Base-by-base conservation (phyloP, 2,329 filamentous ascomycete species). In the Eutypella sp. region DNA sequence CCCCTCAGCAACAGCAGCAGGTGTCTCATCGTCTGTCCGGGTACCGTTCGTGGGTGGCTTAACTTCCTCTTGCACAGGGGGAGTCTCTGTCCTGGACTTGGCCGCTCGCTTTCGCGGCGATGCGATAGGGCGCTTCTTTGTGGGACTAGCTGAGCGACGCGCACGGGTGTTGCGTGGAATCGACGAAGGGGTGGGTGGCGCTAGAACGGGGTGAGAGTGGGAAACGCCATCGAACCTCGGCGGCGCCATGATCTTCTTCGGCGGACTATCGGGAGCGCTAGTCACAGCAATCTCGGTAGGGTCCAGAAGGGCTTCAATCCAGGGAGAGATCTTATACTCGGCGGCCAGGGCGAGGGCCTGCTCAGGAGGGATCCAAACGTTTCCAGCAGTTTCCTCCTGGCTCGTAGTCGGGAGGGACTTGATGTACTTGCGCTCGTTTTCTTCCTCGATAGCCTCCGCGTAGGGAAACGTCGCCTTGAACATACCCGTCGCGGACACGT, bases 291-390 rank as follows among this genome's bases (percentile, higher is more conserved):
- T 95, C 23, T 90, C 85, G 52, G 85, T 74, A n/a, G 89, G 83
- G 63, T 97, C 92, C 41, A 99, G 78, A 16, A 99, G 78, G n/a
- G 93, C 93, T 46, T 82, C 82, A 56, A 99, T 89, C 93, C 93
- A 99, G 38, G 85, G 76, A 41, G 78, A 69, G 66, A 97, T 90
- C 46, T 81, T 77, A 66, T 97, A 99, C 67, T 97, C 91, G 39
- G 87, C 82, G 42, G 92, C 88, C 11, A 99, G 78, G 47, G 79
- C 71, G 38, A 99, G 78, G 29, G 93, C 93, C 81, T 81, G 70
- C 54, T 85, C 76, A 5, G 92, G 90, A 40, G 89, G 82, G 42
- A 97, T 91, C 93, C 93, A 99, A 43, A 99, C 82, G 66, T 96
- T 99, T 39, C 93, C 93, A 22, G 93, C 93, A 24, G 93, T 90